Conservation (phyloP, 2,329 filamentous ascomycete species). For the Neonectria sp. region DNA sequence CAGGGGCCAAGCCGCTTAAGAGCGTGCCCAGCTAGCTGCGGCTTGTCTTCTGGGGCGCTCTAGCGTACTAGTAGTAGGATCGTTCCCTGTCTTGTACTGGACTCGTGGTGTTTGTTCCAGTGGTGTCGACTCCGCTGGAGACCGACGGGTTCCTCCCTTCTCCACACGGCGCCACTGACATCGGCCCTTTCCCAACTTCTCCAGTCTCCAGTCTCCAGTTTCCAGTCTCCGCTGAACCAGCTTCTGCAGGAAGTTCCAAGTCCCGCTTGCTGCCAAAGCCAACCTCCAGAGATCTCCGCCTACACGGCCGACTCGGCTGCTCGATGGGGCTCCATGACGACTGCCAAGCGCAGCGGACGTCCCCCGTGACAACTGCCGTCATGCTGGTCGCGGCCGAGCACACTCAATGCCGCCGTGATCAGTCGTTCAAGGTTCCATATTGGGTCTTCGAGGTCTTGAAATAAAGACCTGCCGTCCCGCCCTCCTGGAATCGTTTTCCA, state of each 20-base stretch:
- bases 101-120: constrained; percentile 4
- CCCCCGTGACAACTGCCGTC: constrained; percentile 18
- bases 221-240: constrained; percentile 28
- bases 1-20: constrained; percentile 1
- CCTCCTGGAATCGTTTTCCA: constrained; percentile 5
- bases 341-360: constrained; percentile 46
- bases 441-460: constrained; percentile 1
- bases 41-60: constrained; percentile 7
- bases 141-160: constrained; percentile 28
- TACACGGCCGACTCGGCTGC: constrained; percentile 19
- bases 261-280: constrained; percentile 12
- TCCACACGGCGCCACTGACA: constrained; percentile 44
- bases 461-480: constrained; percentile 42
- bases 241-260: constrained; percentile 6
- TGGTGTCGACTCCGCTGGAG: constrained; percentile 20
- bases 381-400: constrained; percentile 1
- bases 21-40: background rate
- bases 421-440: background rate
- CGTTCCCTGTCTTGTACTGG: background rate
- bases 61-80: background rate
- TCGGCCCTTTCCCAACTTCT: constrained; percentile 44
- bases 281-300: constrained; percentile 30
- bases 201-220: background rate
- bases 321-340: constrained; percentile 46
- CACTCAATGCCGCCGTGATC: background rate